Conservation (phyloP, 495 filamentous ascomycete genomes). For the Sordaria brevicollis region DNA sequence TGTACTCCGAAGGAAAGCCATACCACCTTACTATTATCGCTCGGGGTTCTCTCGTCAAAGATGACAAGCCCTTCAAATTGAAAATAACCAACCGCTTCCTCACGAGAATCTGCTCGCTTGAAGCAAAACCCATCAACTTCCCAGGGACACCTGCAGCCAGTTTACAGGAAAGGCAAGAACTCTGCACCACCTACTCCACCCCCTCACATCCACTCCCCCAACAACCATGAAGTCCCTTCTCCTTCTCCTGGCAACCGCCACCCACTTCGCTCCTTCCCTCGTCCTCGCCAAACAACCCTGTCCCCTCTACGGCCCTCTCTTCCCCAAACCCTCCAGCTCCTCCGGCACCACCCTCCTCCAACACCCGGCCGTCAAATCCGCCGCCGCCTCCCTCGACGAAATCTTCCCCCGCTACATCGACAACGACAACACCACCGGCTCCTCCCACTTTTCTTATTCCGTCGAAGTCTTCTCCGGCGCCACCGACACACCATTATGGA, state of each 20-base stretch:
- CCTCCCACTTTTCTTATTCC: conserved; percentile 35
- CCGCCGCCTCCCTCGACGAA: conserved; percentile 16
- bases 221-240: background rate
- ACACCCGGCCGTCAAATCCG: conserved; percentile 13
- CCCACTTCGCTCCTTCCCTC: background rate
- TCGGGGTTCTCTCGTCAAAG: background rate
- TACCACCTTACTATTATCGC: background rate
- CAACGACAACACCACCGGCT: conserved; percentile 22
- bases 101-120: background rate
- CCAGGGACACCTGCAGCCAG: too few relatives aligned
- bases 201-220: background rate
- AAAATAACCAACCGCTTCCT: background rate
- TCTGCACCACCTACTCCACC: background rate
- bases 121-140: background rate
- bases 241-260: background rate
- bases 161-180: background rate
- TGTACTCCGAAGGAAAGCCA: background rate
- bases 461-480: conserved; percentile 37
- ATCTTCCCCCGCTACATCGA: conserved; percentile 25
- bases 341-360: conserved; percentile 21
- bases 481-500: conserved; percentile 31
- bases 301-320: conserved; percentile 38
- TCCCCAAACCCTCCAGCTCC: conserved; percentile 31
- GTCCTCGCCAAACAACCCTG: conserved; percentile 27
- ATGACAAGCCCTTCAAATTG: background rate